These are phyloP conservation scores for Metschnikowia shivogae DNA, from an alignment of 805 yeast species.

Conservation along the genomic window DNA sequence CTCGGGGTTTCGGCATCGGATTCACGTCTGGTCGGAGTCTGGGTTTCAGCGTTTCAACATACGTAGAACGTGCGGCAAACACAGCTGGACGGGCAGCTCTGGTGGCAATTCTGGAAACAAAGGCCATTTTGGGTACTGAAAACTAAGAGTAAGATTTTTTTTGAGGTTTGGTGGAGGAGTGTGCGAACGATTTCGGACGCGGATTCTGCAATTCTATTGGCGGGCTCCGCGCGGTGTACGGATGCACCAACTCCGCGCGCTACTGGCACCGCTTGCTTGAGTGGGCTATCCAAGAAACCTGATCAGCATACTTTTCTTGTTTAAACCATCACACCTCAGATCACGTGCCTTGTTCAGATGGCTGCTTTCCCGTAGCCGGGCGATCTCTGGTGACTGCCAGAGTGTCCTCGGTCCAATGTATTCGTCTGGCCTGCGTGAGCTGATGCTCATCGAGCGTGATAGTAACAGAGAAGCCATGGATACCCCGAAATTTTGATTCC, in stretches of 20 bases:
- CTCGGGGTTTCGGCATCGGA: too few relatives aligned
- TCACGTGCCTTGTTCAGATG: too few relatives aligned
- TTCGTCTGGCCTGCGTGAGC: too few relatives aligned
- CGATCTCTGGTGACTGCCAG: too few relatives aligned
- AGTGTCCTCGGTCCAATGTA: too few relatives aligned
- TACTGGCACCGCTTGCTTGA: not conserved
- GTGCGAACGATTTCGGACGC: slow-evolving; percentile 13
- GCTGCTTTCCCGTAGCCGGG: too few relatives aligned
- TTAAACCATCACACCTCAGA: too few relatives aligned
- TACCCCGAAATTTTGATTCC: too few relatives aligned
- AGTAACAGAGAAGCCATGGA: too few relatives aligned
- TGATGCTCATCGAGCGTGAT: too few relatives aligned
- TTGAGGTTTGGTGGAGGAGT: slow-evolving; percentile 8
- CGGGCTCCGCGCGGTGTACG: not conserved
- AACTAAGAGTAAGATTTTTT: slow-evolving; percentile 10
- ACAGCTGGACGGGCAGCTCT: slow-evolving; percentile 41
- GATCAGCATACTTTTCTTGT: too few relatives aligned
- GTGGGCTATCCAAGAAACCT: too few relatives aligned
- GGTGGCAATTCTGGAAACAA: slow-evolving; percentile 42
- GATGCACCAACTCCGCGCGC: not conserved
- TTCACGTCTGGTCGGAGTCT: not conserved
- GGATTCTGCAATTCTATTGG: slow-evolving; percentile 16
- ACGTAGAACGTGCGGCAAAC: slow-evolving; percentile 43
- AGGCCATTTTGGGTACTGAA: slow-evolving; percentile 29
- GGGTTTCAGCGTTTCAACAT: slow-evolving; percentile 21